phyloP scores from a whole-genome alignment of 2,329 filamentous ascomycete species.

The Calcarisporium arbuscula region DNA sequence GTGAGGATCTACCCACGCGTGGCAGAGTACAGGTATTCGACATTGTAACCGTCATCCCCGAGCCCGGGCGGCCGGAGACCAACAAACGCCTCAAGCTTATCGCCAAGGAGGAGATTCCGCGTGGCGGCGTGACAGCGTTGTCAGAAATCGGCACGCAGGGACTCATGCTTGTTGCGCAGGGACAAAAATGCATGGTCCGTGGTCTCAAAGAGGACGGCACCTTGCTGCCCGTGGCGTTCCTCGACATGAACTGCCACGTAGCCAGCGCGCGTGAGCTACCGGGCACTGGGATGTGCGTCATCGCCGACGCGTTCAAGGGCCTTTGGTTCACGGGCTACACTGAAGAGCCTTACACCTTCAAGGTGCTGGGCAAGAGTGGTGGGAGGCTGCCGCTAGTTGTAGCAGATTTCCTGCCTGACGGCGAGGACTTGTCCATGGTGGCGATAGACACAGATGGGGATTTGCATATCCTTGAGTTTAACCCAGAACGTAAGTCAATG shows the following conservation, averaged over 20 bases:
- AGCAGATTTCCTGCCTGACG: constrained; percentile 84
- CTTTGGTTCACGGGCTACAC: constrained; percentile 96
- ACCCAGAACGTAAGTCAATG: constrained; percentile 77
- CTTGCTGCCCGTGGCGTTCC: constrained; percentile 87
- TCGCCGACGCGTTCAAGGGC: constrained; percentile 88
- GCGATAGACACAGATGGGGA: constrained; percentile 80
- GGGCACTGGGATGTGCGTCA: constrained; percentile 76
- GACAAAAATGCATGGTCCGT: constrained; percentile 94
- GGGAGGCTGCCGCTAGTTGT: constrained; percentile 71
- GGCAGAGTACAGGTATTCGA: constrained; percentile 88
- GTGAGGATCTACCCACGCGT: constrained; percentile 82
- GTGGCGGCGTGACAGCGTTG: constrained; percentile 83
- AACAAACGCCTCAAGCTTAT: constrained; percentile 80
- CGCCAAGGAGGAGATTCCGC: constrained; percentile 82
- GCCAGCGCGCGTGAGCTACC: constrained; percentile 77
- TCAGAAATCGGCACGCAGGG: constrained; percentile 81
- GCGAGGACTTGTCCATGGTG: constrained; percentile 74
- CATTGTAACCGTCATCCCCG: constrained; percentile 83
- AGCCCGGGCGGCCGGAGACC: constrained; percentile 79
- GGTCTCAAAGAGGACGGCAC: constrained; percentile 94
- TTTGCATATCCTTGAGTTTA: constrained; percentile 84
- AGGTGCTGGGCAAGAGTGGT: constrained; percentile 81
- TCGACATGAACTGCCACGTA: constrained; percentile 95
- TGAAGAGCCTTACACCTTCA: constrained; percentile 94
- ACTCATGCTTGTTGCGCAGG: constrained; percentile 83